A percentile compares a stretch with the other conserved stretches of the same genome.
phyloP scores from a whole-genome alignment of 371 early-diverging fungal genomes.

The Lichtheimia hyalospora region DNA sequence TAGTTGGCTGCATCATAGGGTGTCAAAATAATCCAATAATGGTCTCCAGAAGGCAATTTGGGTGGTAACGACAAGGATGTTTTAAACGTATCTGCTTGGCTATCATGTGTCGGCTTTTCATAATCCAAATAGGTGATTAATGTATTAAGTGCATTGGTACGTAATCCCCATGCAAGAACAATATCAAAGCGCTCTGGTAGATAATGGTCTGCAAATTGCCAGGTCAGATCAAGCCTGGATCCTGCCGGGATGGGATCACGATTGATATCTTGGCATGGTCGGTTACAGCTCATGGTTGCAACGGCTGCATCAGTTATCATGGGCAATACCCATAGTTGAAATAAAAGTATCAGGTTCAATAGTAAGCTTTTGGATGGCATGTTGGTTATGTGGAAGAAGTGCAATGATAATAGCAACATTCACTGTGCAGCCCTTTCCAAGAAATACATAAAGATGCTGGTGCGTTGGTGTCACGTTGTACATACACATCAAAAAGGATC shows the following conservation, averaged over 20 bases:
- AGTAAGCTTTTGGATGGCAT: neutral
- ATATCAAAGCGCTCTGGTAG: neutral
- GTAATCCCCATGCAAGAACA: neutral
- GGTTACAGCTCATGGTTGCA: neutral
- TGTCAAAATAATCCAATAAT: neutral
- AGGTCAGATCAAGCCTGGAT: neutral
- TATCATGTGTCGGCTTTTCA: neutral
- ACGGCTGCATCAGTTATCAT: neutral
- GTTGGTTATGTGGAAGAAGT: neutral
- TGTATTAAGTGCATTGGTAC: neutral
- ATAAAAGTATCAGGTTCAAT: neutral
- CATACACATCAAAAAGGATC: too few species aligned
- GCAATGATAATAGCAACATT: neutral
- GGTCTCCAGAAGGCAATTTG: conserved; percentile 1
- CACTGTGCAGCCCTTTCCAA: too few species aligned
- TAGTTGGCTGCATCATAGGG: neutral
- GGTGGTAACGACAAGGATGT: neutral
- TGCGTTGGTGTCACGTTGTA: too few species aligned
- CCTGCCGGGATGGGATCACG: conserved; percentile 1
- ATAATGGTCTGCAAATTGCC: neutral
- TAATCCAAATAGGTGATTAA: neutral
- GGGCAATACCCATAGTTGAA: neutral
- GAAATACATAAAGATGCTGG: too few species aligned
- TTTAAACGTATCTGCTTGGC: neutral
- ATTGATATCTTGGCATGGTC: neutral